Base-by-base conservation (phyloP, 768 basidiomycete genomes). In the Butyriboletus loyo region DNA sequence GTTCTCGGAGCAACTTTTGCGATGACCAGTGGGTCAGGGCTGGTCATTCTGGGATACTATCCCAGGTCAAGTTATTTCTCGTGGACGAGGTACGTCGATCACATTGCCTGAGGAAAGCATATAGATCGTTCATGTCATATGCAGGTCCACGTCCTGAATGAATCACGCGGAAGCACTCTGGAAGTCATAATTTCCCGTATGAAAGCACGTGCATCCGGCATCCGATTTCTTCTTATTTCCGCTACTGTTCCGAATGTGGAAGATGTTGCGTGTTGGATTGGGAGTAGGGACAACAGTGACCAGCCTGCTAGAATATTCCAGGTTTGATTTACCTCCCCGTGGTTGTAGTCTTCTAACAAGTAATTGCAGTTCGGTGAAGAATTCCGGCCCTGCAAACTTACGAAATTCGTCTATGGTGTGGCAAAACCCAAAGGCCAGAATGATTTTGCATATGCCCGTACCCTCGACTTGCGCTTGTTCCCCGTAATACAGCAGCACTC, bases 101-200 rank as follows among this genome's bases (percentile, higher is more conserved):
- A 25, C 10, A 21, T 45, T 47, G 4, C 11, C 8, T 25, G 7
- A 30, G 14, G 17, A 50, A 31, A 15, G 15, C 25, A 13, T 36
- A 15, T 17, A 7, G 30, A 25, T 27, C 25, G 7, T 22, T 55
- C 24, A 35, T 28, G 13, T 44, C 40, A 17, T 34, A 8, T 22
- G 13, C 54, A 98, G 89, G 90, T 98, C 2, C 96, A 99, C 64
- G 85, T 96, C 50, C 77, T 99, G 19, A 89, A 92, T 46, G 97
- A 98, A 70, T 76, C 77, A 22, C 83, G 97, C 31, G 97, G 97
- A 19, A 89, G 93, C 49, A 92, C 89, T 1, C 77, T 99, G 3
- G 97, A 99, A 73, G 96, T 96, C 17, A 82, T 98, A n/a, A 77
- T 95, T 40, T 89, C 91, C 4, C 84, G 97, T 24, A 96, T 98